A percentile compares a stretch with the other conserved stretches of the same genome.
phyloP scores from a whole-genome alignment of 352 stramenopile species.

The Phytophthora fragariae region DNA sequence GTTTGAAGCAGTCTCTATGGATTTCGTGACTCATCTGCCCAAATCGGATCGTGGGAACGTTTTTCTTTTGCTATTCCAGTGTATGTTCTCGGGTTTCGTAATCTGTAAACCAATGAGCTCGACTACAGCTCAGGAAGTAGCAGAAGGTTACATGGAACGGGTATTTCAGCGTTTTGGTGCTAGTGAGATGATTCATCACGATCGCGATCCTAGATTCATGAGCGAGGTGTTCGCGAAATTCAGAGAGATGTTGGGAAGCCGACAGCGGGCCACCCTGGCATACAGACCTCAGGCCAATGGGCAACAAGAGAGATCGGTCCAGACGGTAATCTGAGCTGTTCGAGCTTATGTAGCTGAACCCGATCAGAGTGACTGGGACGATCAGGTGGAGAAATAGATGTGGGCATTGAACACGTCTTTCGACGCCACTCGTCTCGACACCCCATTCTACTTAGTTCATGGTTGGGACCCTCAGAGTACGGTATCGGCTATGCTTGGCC shows the following conservation, averaged over 20 bases:
- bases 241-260: not conserved
- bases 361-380: constrained; percentile 10
- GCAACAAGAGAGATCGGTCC: constrained; percentile 4
- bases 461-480: constrained; percentile 1
- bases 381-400: not conserved
- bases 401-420: not conserved
- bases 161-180: not conserved
- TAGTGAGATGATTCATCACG: not conserved
- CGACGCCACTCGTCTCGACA: not conserved
- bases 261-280: not conserved
- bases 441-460: constrained; percentile 5
- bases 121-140: not conserved
- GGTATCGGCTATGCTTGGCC: not conserved
- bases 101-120: too few relatives aligned
- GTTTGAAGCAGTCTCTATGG: too few relatives aligned
- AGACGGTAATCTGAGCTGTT: not conserved
- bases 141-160: not conserved
- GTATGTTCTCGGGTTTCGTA: too few relatives aligned
- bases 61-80: too few relatives aligned
- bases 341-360: not conserved
- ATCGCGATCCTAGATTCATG: not conserved
- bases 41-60: too few relatives aligned
- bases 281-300: constrained; percentile 4
- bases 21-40: too few relatives aligned
- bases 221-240: not conserved